These are phyloP conservation scores for Roridomyces roridus DNA, from an alignment of 768 basidiomycete species.

Conservation along the genomic window DNA sequence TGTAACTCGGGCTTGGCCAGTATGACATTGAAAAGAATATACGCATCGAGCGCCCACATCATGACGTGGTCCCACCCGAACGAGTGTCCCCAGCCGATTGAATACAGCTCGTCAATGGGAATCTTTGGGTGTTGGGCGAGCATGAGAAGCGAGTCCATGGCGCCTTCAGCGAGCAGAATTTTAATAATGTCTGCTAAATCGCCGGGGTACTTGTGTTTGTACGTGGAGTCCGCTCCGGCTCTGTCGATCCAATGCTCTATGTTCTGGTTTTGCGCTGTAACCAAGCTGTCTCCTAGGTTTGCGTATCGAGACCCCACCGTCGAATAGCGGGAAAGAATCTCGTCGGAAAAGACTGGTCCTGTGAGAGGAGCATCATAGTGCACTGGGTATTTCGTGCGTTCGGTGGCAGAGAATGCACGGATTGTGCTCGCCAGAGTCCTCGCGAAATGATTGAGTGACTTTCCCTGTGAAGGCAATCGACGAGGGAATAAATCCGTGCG, in stretches of 20 bases:
- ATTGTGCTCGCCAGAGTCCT: constrained; percentile 35
- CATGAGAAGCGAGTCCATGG: constrained; percentile 38
- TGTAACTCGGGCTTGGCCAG: constrained; percentile 36
- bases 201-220: constrained; percentile 29
- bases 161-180: constrained; percentile 40
- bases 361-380: constrained; percentile 17
- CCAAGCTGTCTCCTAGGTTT: constrained; percentile 23
- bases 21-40: constrained; percentile 43
- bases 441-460: constrained; percentile 41
- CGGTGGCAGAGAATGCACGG: constrained; percentile 40
- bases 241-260: constrained; percentile 40
- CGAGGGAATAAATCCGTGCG: constrained; percentile 33
- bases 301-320: no score
- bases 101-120: constrained; percentile 32
- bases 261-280: constrained; percentile 36
- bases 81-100: constrained; percentile 37
- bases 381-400: constrained; percentile 39
- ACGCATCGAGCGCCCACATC: constrained; percentile 36
- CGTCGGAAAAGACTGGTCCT: constrained; percentile 38
- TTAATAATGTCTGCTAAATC: constrained; percentile 43
- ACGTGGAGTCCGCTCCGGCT: constrained; percentile 15
- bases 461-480: constrained; percentile 25
- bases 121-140: constrained; percentile 43
- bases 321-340: constrained; percentile 34
- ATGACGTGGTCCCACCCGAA: constrained; percentile 39